A percentile compares a stretch with the other conserved stretches of the same genome.
Evolutionary conservation across 2,329 filamentous ascomycete genomes (phyloP).

Genomic region (Cryphonectria japonica): DNA sequence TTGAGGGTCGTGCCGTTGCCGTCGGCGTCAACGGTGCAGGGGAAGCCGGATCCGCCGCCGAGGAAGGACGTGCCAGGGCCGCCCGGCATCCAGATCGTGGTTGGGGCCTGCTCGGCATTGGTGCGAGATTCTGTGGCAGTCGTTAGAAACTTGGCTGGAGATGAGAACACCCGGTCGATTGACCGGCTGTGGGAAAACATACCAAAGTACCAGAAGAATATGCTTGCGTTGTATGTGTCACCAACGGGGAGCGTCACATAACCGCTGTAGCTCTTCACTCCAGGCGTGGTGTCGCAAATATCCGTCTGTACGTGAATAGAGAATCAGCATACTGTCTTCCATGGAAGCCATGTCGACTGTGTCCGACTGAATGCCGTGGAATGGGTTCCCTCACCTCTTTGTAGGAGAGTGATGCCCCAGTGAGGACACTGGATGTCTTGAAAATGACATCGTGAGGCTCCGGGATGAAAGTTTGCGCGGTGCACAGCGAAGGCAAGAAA

Average conservation of each 20-base stretch:
- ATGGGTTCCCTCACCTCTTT: slow-evolving; percentile 10
- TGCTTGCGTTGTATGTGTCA: slow-evolving; percentile 56
- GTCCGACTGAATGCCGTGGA: neutral
- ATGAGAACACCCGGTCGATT: neutral
- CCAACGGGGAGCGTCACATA: slow-evolving; percentile 56
- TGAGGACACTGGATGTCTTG: slow-evolving; percentile 11
- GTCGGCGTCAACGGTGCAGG: slow-evolving; percentile 56
- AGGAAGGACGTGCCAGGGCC: slow-evolving; percentile 63
- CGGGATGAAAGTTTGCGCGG: slow-evolving; percentile 20
- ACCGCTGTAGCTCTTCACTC: slow-evolving; percentile 59
- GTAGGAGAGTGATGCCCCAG: slow-evolving; percentile 23
- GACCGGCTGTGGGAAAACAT: neutral
- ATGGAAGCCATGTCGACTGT: no score
- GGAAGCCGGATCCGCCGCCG: slow-evolving; percentile 55
- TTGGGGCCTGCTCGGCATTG: slow-evolving; percentile 54
- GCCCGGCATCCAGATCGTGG: slow-evolving; percentile 66
- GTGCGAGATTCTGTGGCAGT: slow-evolving; percentile 47
- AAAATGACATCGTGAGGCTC: slow-evolving; percentile 4
- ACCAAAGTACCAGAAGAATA: slow-evolving; percentile 62
- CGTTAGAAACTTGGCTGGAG: neutral
- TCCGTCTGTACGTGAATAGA: slow-evolving; percentile 24
- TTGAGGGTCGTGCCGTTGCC: slow-evolving; percentile 56
- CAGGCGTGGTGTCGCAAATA: slow-evolving; percentile 61
- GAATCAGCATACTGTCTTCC: neutral
- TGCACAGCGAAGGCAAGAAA: neutral